phyloP scores from a whole-genome alignment of 2,329 filamentous ascomycete species.

The Colletotrichum melonis region DNA sequence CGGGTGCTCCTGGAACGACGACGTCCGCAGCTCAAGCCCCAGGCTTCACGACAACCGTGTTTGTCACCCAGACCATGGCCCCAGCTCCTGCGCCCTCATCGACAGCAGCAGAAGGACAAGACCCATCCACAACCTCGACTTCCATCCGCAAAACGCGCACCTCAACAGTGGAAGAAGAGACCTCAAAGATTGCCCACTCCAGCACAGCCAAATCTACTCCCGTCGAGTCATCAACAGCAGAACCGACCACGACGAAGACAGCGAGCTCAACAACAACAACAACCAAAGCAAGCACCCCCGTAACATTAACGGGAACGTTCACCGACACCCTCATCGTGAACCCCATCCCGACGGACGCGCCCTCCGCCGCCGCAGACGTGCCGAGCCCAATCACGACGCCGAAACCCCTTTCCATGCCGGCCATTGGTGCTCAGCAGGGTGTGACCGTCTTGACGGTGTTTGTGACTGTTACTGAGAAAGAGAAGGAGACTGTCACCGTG shows the following conservation, averaged over 20 bases:
- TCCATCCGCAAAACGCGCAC: slow-evolving; percentile 6
- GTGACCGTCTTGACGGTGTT: slow-evolving; percentile 44
- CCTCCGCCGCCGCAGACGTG: background rate
- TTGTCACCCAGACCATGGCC: slow-evolving; percentile 25
- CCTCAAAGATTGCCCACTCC: background rate
- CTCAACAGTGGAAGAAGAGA: slow-evolving; percentile 1
- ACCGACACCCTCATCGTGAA: slow-evolving; percentile 31
- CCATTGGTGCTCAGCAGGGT: background rate
- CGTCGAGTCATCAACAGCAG: background rate
- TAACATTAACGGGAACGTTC: slow-evolving; percentile 1
- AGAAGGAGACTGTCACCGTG: slow-evolving; percentile 34
- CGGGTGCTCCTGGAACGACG: slow-evolving; percentile 6
- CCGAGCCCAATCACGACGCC: background rate
- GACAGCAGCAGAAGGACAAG: background rate
- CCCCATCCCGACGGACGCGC: slow-evolving; percentile 16
- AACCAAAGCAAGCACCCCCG: background rate
- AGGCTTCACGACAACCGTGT: slow-evolving; percentile 16
- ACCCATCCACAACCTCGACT: slow-evolving; percentile 29
- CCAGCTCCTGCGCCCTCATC: slow-evolving; percentile 8
- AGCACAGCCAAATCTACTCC: background rate
- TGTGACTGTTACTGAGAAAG: slow-evolving; percentile 48
- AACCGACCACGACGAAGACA: background rate
- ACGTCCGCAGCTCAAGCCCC: background rate
- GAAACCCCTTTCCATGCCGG: background rate
- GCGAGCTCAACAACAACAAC: background rate